Conservation (phyloP, 495 filamentous ascomycete genomes). For the Trichoderma orchidacearum region DNA sequence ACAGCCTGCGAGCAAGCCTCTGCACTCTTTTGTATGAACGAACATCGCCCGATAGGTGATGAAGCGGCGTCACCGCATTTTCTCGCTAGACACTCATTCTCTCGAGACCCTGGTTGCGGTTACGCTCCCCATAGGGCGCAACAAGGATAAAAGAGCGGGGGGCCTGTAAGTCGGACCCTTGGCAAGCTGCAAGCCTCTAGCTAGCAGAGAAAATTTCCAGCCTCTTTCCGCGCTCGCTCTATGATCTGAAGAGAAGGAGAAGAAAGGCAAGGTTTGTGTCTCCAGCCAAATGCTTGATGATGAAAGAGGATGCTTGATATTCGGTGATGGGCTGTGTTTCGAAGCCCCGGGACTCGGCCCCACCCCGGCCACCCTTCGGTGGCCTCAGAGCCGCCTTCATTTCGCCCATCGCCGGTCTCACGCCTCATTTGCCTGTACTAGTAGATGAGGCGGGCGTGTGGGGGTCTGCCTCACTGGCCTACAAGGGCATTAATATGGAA, state of each 20-base stretch:
- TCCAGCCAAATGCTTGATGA: neutral
- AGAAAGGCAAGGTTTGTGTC: too few relatives aligned
- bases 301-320: neutral
- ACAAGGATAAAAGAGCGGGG: neutral
- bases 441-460: neutral
- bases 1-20: too few relatives aligned
- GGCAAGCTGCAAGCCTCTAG: neutral
- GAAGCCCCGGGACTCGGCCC: neutral
- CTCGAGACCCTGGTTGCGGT: neutral
- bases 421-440: neutral
- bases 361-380: neutral
- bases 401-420: neutral
- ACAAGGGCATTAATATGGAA: neutral
- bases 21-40: too few relatives aligned
- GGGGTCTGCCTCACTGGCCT: neutral
- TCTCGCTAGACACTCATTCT: neutral
- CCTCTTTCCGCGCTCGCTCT: neutral
- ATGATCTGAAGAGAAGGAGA: neutral
- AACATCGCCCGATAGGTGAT: too few relatives aligned
- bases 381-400: neutral
- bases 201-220: neutral
- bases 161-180: neutral
- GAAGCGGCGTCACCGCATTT: neutral
- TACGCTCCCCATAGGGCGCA: neutral
- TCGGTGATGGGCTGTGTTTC: neutral